Base-by-base conservation (phyloP, 805 yeast genomes). In the Yarrowia sp. region DNA sequence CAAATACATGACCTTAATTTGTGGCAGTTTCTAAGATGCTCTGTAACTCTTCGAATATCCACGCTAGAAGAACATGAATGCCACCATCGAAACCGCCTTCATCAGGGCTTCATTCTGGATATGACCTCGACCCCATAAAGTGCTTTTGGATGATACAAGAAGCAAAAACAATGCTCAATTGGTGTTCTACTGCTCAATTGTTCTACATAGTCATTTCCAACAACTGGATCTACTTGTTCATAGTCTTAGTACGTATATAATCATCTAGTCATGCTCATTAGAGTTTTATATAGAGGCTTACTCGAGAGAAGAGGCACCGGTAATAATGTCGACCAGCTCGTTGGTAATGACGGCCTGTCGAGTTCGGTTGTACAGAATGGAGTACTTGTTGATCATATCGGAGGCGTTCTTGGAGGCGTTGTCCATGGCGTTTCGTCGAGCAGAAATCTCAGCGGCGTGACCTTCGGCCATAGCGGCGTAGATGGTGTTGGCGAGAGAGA, bases 381-480 rank as follows among this genome's bases (percentile, higher is more conserved):
- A 89, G 89, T 90, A 93, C 77, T 85, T 88, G 82, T 85, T 86
- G 78, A 95, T 95, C 98, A 95, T 95, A 75, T 95, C 99, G 82
- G 96, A 97, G 69, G 99, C 99, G 78, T 93, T 93, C 95, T 95
- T 93, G 72, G 98, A 92, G 69, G 99, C 99, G 77, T 95, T 95
- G 82, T 93, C 99, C 99, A 93, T 93, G 72, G 99, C 98, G 78
- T 91, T 93, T 87, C 99, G 92, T 87, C 99, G 92, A 67, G 99
- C 97, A 70, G 96, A 88, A 71, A 92, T 85, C 84, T 93, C 99
- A 66, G 98, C 90, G 68, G 98, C 98, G 80, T 93, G 92, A 80
- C 98, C 98, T 78, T 95, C 97, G 70, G 98, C 93, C 84, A 92
- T 84, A 68, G 97, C 98, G 74, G 92, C 81, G 78, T 88, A 85